These are phyloP conservation scores for Rhynchosporium agropyri DNA, from an alignment of 2,329 filamentous ascomycete genomes.

Conservation along the genomic window DNA sequence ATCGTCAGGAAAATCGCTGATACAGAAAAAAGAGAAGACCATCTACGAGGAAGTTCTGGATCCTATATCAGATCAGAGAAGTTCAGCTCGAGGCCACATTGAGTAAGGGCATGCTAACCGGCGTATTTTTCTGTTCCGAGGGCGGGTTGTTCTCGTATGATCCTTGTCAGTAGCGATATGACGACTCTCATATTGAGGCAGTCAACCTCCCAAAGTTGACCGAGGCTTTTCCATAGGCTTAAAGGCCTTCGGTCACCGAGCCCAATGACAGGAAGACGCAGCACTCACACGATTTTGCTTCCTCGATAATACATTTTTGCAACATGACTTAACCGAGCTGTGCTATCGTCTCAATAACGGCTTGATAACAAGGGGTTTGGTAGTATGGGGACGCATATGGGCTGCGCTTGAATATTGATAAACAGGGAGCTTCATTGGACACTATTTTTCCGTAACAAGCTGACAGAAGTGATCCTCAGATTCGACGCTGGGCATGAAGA, in stretches of 20 bases:
- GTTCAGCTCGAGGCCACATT: conserved; percentile 3
- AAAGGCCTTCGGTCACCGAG: conserved; percentile 20
- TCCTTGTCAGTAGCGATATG: not conserved
- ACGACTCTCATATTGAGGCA: conserved; percentile 11
- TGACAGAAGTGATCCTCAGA: conserved; percentile 5
- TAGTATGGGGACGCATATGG: not conserved
- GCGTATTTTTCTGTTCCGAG: conserved; percentile 18
- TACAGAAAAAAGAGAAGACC: conserved; percentile 9
- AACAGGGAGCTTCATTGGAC: conserved; percentile 8
- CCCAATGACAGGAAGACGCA: not conserved
- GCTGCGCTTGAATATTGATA: conserved; percentile 6
- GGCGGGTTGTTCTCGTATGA: conserved; percentile 13
- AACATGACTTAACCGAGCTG: conserved; percentile 1
- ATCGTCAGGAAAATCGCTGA: conserved; percentile 16
- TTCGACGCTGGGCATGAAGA: not conserved
- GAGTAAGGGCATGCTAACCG: not conserved
- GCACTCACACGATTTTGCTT: conserved; percentile 5
- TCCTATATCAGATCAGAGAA: conserved; percentile 17
- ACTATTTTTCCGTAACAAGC: conserved; percentile 6
- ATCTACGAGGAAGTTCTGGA: conserved; percentile 4
- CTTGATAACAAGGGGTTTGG: conserved; percentile 1
- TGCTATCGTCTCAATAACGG: not conserved
- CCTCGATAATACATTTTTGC: conserved; percentile 11
- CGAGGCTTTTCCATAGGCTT: conserved; percentile 4
- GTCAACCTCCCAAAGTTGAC: conserved; percentile 7